A percentile compares a stretch with the other conserved stretches of the same genome.
Evolutionary conservation across 495 filamentous ascomycete genomes (phyloP).

Genomic region (Penicillium bialowiezense): DNA sequence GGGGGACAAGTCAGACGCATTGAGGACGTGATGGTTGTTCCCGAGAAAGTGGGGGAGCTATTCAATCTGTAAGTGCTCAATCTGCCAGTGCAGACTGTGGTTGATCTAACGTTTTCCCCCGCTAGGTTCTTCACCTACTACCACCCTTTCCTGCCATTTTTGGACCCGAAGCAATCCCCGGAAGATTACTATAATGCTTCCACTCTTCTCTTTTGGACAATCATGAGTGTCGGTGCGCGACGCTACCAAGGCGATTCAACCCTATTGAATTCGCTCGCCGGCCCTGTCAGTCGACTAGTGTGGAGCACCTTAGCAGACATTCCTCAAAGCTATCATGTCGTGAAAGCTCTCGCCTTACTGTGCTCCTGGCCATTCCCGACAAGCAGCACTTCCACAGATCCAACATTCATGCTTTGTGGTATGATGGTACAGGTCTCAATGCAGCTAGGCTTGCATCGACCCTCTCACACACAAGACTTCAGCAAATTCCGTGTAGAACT

Average conservation of each 20-base stretch:
- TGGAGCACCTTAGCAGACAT: conserved; percentile 82
- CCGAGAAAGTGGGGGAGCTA: conserved; percentile 68
- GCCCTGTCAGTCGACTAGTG: conserved; percentile 69
- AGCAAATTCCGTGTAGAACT: conserved; percentile 77
- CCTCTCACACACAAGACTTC: conserved; percentile 88
- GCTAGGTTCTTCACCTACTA: conserved; percentile 77
- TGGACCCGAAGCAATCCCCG: conserved; percentile 66
- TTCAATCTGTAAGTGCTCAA: conserved; percentile 61
- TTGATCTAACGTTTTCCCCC: conserved; percentile 19
- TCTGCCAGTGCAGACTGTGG: not conserved
- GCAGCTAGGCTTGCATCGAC: conserved; percentile 85
- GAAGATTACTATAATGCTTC: conserved; percentile 73
- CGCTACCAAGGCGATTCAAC: conserved; percentile 64
- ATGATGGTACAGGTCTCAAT: conserved; percentile 93
- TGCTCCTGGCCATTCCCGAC: conserved; percentile 91
- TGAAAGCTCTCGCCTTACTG: conserved; percentile 84
- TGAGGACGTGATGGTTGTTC: conserved; percentile 69
- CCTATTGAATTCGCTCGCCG: conserved; percentile 66
- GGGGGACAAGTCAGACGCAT: conserved; percentile 52
- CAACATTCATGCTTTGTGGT: conserved; percentile 85
- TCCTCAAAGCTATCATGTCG: conserved; percentile 83
- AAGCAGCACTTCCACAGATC: conserved; percentile 80
- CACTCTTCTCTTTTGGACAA: conserved; percentile 82
- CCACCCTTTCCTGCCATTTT: conserved; percentile 81
- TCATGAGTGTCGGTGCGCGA: conserved; percentile 77